Base-by-base conservation (phyloP, 139 green algal genomes). In the Coccomyxa sp. region DNA sequence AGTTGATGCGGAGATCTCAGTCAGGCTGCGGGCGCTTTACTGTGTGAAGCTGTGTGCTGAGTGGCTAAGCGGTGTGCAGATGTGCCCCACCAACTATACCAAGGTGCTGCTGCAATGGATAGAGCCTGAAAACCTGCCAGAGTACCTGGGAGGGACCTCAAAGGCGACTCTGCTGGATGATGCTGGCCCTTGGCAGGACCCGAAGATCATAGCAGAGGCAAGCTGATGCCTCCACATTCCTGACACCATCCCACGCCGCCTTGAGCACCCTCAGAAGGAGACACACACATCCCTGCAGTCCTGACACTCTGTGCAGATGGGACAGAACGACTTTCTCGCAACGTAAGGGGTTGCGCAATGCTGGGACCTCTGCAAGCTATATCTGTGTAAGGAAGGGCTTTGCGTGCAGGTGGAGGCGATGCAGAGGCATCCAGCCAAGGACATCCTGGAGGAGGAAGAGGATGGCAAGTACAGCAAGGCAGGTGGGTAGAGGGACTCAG, bases 121-220 rank as follows among this genome's bases (percentile, higher is more conserved):
- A 24, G 91, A 94, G 8, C 31, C 73, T 0, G 92, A 97, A 10
- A 89, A 88, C 81, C 85, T 98, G 36, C 92, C 92, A 0, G 89
- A 91, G 8, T 96, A 91, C 79, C 84, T 97, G 31, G 94, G 94
- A 0, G 94, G 86, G 39, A 90, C 82, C 55, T 82, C 70, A 55
- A 75, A 74, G 0, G 82, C 87, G 39, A 92, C 92, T 8, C 85
- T 97, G 55, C 76, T 95, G 70, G 93, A 96, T 39, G 93, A 97
- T 75, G 77, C 90, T 33, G 93, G 93, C 6, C 90, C 93, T 33
- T 97, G 93, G 93, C 87, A 90, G 38, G 86, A 97, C 75, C 75
- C 85, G 0, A 77, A 87, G n/a, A 72, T 91, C 6, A 55, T 89
- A n/a, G 79, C 78, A 2, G 75, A 77, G 39, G 69, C 91, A 0